phyloP scores from a whole-genome alignment of 495 filamentous ascomycete species.

The Hypoxylon cercidicola region DNA sequence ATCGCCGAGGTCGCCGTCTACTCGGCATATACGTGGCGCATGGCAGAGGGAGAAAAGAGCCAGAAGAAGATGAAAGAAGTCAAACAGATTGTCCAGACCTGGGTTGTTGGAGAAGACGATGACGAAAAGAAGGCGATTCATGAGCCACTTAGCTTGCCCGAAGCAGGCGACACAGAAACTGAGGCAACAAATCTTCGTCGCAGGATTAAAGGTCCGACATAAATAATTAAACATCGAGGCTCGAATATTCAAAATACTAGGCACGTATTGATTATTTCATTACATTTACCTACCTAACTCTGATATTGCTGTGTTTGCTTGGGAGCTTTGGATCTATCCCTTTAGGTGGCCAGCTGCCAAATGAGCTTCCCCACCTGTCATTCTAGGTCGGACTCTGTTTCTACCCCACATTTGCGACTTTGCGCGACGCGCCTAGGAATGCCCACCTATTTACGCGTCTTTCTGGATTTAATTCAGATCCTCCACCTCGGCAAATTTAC shows the following conservation, averaged over 20 bases:
- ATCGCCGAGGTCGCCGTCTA: conserved; percentile 91
- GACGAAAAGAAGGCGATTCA: conserved; percentile 45
- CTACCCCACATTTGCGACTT: conserved; percentile 34
- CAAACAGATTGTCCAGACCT: conserved; percentile 74
- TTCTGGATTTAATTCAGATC: not conserved
- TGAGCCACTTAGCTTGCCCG: conserved; percentile 48
- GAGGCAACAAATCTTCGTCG: conserved; percentile 44
- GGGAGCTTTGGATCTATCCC: not conserved
- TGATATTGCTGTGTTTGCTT: not conserved
- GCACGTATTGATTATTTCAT: not conserved
- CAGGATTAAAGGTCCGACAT: conserved; percentile 41
- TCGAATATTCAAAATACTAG: not conserved
- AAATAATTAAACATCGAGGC: not conserved
- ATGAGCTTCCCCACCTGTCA: conserved; percentile 5
- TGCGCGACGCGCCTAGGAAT: conserved; percentile 37
- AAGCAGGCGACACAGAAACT: conserved; percentile 15
- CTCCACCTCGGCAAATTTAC: not conserved
- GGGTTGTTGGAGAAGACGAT: conserved; percentile 69
- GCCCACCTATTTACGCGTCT: conserved; percentile 41
- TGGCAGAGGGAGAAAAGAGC: conserved; percentile 74
- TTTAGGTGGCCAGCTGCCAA: conserved; percentile 17
- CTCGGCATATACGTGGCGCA: conserved; percentile 81
- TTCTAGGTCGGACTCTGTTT: not conserved
- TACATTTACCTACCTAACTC: not conserved
- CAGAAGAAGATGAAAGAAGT: conserved; percentile 73